Conservation (phyloP, 768 basidiomycete species). For the Galerina marginata region DNA sequence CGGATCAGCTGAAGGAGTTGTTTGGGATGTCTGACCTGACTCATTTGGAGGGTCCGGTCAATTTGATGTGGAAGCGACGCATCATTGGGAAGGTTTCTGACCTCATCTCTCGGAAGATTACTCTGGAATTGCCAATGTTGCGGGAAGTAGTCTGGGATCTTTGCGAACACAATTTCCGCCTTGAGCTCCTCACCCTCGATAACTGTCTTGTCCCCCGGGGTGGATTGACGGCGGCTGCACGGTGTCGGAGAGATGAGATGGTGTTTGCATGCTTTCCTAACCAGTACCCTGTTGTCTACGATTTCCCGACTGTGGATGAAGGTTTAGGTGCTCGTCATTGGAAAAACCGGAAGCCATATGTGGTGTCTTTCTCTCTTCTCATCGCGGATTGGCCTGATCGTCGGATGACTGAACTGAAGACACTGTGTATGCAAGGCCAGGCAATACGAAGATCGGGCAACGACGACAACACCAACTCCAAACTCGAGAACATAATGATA, state of each 20-base stretch:
- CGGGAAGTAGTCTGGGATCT: slow-evolving; percentile 21
- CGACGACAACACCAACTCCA: too few relatives aligned
- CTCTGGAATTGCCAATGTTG: neutral
- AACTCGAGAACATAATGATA: too few relatives aligned
- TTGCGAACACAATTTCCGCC: slow-evolving; percentile 19
- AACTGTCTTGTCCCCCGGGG: neutral
- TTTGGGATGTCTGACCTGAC: neutral
- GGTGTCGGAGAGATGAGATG: neutral
- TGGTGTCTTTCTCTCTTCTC: slow-evolving; percentile 12
- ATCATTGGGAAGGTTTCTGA: neutral
- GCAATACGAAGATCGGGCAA: too few relatives aligned
- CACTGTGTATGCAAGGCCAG: too few relatives aligned
- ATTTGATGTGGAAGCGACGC: neutral
- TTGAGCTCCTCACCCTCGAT: slow-evolving; percentile 17
- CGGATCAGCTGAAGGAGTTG: neutral
- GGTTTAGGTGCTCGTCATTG: slow-evolving; percentile 8
- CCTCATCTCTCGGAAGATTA: neutral
- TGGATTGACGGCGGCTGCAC: neutral
- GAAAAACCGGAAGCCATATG: neutral
- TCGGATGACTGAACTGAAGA: neutral
- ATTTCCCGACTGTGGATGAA: neutral
- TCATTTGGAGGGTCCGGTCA: too few relatives aligned
- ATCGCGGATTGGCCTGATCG: neutral
- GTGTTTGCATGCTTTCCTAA: neutral
- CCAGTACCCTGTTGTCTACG: neutral